Percentiles rank a stretch among this genome's conserved stretches.
Conservation (phyloP, 805 yeast species). For the Soucietia sequanensis region DNA sequence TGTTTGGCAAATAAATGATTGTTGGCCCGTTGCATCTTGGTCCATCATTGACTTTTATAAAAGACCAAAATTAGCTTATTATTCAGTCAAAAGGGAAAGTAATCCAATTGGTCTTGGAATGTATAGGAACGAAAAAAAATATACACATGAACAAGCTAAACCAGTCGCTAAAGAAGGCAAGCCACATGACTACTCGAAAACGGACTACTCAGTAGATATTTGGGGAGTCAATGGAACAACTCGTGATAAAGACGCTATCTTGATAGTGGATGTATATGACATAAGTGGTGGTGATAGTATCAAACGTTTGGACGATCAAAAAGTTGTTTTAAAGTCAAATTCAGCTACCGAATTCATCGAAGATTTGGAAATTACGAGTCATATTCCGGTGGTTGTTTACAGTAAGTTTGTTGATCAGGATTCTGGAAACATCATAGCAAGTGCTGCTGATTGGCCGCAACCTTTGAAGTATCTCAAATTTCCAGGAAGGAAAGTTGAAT, state of each 20-base stretch:
- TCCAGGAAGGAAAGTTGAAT: conserved; percentile 21
- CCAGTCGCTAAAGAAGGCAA: conserved; percentile 8
- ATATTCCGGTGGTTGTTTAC: conserved; percentile 15
- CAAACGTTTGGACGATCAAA: conserved; percentile 7
- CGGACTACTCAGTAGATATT: conserved; percentile 28
- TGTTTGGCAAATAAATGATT: conserved; percentile 56
- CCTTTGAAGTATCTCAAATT: conserved; percentile 41
- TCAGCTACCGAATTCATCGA: conserved; percentile 27
- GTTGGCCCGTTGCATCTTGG: conserved; percentile 57
- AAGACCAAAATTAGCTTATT: conserved; percentile 47
- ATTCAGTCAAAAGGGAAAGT: conserved; percentile 45
- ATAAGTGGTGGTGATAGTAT: conserved; percentile 30
- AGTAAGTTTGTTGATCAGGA: conserved; percentile 10
- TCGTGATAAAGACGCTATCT: conserved; percentile 14
- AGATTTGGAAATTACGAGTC: conserved; percentile 12
- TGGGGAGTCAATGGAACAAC: conserved; percentile 42
- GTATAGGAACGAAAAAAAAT: conserved; percentile 18
- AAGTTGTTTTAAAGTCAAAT: conserved; percentile 21
- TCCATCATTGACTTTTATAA: conserved; percentile 42
- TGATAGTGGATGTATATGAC: conserved; percentile 28
- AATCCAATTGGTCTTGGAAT: conserved; percentile 32
- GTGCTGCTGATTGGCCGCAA: conserved; percentile 51
- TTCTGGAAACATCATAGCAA: conserved; percentile 21
- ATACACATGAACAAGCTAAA: conserved; percentile 6
- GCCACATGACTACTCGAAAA: conserved; percentile 22